Conservation (phyloP, 108 stramenopile genomes). For the Skeletonema menzelii region DNA sequence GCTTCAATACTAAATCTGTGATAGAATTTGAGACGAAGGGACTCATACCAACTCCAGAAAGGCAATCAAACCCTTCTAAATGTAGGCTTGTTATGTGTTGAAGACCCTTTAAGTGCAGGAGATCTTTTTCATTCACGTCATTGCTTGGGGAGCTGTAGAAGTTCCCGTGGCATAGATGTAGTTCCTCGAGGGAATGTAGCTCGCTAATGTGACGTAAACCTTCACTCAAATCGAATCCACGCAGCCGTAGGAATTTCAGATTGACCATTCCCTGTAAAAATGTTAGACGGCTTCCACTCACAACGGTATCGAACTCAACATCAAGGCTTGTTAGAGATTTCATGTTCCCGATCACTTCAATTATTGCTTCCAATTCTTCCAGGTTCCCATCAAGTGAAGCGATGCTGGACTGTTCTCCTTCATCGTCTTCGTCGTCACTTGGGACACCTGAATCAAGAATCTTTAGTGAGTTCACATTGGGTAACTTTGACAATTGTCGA, state of each 20-base stretch:
- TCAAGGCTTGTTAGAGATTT: conserved; percentile 12
- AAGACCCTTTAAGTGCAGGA: conserved; percentile 20
- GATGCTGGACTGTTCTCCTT: background rate
- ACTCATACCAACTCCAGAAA: conserved; percentile 19
- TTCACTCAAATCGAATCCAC: conserved; percentile 41
- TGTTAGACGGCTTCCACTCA: conserved; percentile 33
- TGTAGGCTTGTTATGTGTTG: conserved; percentile 18
- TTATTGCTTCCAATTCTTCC: conserved; percentile 22
- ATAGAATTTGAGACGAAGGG: conserved; percentile 8
- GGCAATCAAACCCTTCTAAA: conserved; percentile 43
- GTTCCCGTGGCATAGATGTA: conserved; percentile 45
- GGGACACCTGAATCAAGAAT: background rate
- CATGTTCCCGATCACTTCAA: conserved; percentile 4
- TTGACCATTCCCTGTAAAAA: conserved; percentile 5
- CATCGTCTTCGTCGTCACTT: background rate
- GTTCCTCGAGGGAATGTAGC: conserved; percentile 9
- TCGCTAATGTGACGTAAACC: conserved; percentile 18
- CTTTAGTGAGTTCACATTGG: background rate
- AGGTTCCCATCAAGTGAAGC: background rate
- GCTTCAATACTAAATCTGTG: conserved; percentile 17
- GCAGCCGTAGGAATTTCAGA: conserved; percentile 26
- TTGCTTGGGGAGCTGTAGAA: conserved; percentile 39
- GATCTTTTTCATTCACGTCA: conserved; percentile 34
- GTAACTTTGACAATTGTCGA: background rate
- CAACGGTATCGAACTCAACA: conserved; percentile 25